Conservation (phyloP, 2,329 filamentous ascomycete species). For the Diplodia sapinea region DNA sequence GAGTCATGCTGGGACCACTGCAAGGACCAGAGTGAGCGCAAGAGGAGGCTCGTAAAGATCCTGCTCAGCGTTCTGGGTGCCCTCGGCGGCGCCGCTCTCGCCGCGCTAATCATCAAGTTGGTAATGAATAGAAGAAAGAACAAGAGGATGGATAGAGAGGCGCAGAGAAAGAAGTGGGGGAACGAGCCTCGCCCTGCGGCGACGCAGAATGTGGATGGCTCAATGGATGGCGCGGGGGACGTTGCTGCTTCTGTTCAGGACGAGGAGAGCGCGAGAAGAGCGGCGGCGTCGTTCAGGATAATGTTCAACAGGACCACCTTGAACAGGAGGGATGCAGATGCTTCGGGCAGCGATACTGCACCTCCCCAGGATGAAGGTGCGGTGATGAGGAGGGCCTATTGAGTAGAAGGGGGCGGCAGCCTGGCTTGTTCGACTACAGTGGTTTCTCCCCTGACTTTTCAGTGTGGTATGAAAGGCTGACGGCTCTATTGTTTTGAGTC, state of each 20-base stretch:
- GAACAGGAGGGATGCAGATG: slow-evolving; percentile 3
- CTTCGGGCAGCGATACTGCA: background rate
- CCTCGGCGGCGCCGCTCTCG: background rate
- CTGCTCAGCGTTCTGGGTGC: background rate
- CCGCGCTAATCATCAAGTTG: background rate
- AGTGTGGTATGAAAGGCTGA: too few species aligned
- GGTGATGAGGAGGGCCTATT: background rate
- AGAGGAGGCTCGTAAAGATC: background rate
- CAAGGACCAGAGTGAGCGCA: background rate
- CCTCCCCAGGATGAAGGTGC: background rate
- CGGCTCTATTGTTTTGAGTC: too few species aligned
- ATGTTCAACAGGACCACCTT: background rate
- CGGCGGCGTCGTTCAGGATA: background rate
- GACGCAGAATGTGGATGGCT: background rate
- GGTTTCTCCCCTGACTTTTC: too few species aligned
- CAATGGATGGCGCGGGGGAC: background rate
- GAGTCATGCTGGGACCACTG: slow-evolving; percentile 20
- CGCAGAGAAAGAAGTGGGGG: background rate
- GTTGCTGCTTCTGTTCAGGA: background rate
- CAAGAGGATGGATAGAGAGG: background rate
- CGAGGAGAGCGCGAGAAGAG: background rate
- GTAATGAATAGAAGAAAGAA: background rate
- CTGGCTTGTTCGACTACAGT: too few species aligned
- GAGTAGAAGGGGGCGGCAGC: background rate
- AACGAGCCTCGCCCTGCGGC: background rate